A percentile compares a stretch with the other conserved stretches of the same genome.
Conservation (phyloP, 805 yeast genomes). For the Kurtzmaniella fragi region DNA sequence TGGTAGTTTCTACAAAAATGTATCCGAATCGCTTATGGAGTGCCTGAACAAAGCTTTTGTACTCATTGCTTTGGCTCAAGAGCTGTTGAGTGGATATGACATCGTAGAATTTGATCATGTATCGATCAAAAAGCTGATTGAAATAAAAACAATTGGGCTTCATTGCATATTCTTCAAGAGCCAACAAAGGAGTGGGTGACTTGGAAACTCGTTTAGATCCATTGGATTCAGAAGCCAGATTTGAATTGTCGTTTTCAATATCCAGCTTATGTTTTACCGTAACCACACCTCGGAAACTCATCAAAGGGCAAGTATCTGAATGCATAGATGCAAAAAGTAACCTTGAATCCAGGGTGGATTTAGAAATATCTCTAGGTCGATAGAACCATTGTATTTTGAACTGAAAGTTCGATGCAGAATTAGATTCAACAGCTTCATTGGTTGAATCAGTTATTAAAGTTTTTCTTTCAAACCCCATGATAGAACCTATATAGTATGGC, state of each 20-base stretch:
- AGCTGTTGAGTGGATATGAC: slow-evolving; percentile 59
- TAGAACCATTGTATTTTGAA: slow-evolving; percentile 88
- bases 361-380: slow-evolving; percentile 79
- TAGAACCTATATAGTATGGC: slow-evolving; percentile 84
- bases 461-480: slow-evolving; percentile 58
- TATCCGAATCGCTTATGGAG: slow-evolving; percentile 64
- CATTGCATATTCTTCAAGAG: slow-evolving; percentile 47
- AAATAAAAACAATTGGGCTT: slow-evolving; percentile 76
- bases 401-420: slow-evolving; percentile 47
- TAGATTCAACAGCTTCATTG: slow-evolving; percentile 13
- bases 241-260: slow-evolving; percentile 40
- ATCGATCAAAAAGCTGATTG: slow-evolving; percentile 79
- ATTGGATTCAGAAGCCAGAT: slow-evolving; percentile 5
- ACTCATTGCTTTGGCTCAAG: slow-evolving; percentile 32
- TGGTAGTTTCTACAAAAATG: slow-evolving; percentile 67
- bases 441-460: neutral
- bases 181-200: slow-evolving; percentile 11
- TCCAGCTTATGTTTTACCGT: slow-evolving; percentile 65
- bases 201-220: slow-evolving; percentile 4
- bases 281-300: slow-evolving; percentile 71
- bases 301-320: slow-evolving; percentile 73
- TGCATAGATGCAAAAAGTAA: slow-evolving; percentile 81
- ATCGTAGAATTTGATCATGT: slow-evolving; percentile 78
- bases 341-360: slow-evolving; percentile 65
- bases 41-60: slow-evolving; percentile 56